A percentile compares a stretch with the other conserved stretches of the same genome.
phyloP scores from a whole-genome alignment of 2,329 filamentous ascomycete genomes.

The Neobulgaria alba region DNA sequence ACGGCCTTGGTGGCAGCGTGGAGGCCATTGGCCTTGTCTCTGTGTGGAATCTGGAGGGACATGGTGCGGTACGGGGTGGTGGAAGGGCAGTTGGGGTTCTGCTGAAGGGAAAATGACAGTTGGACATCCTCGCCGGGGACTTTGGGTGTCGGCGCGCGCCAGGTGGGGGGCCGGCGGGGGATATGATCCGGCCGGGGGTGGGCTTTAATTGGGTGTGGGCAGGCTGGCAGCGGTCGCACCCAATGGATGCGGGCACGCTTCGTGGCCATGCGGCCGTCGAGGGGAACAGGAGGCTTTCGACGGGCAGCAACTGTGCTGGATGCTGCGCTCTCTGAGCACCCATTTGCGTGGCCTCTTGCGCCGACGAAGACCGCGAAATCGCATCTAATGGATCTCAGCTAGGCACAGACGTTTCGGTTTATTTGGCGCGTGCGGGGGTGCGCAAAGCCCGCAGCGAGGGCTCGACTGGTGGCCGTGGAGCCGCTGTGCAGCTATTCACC shows the following conservation, averaged over 20 bases:
- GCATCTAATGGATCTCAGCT: no score
- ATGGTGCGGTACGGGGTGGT: conserved; percentile 18
- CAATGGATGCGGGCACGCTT: no score
- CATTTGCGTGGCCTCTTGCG: no score
- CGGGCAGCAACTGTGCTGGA: no score
- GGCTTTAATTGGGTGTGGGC: no score
- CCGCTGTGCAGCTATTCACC: conserved; percentile 15
- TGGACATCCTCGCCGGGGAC: neutral
- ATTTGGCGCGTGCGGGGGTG: conserved; percentile 12
- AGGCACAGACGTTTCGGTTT: conserved; percentile 17
- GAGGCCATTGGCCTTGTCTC: conserved; percentile 41
- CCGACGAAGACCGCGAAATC: no score
- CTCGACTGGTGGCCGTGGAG: neutral
- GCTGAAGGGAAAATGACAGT: conserved; percentile 6
- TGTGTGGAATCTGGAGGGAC: conserved; percentile 37
- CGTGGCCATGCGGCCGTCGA: no score
- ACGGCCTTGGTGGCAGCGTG: conserved; percentile 76
- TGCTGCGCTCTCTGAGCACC: no score
- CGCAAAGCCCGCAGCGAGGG: conserved; percentile 3
- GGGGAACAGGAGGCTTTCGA: no score
- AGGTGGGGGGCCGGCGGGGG: conserved; percentile 2
- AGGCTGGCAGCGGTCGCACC: no score
- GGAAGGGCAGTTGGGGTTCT: no score
- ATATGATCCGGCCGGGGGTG: no score
- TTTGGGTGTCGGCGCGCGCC: conserved; percentile 2